Evolutionary conservation across 345 rosid species (phyloP).

Genomic region (Boechera divaricarpa): DNA sequence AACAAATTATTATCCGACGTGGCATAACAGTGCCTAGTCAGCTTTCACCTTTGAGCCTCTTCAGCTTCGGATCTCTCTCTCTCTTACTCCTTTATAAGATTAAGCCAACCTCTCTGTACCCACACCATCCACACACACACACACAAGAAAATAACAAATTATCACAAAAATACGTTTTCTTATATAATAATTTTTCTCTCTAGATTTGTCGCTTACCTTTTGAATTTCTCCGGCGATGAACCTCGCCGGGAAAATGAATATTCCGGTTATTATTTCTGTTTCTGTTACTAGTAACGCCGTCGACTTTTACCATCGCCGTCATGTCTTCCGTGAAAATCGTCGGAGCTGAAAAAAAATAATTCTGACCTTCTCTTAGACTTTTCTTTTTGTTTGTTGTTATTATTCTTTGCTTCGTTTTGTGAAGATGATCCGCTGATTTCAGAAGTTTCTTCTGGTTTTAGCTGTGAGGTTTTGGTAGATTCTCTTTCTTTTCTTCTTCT

Average conservation of each 20-base stretch:
- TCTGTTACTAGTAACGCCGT: conserved; percentile 53
- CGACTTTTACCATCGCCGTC: conserved; percentile 68
- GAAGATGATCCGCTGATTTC: conserved; percentile 43
- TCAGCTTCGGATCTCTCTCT: conserved; percentile 32
- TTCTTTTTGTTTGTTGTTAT: conserved; percentile 6
- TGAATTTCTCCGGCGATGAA: conserved; percentile 43
- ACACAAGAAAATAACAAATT: conserved; percentile 3
- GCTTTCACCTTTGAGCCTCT: conserved; percentile 31
- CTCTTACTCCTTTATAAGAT: conserved; percentile 48
- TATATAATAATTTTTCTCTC: not conserved
- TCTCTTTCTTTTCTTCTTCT: conserved; percentile 20
- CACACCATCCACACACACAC: conserved; percentile 42
- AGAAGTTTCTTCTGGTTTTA: conserved; percentile 42
- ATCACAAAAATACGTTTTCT: conserved; percentile 31
- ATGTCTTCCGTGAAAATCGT: conserved; percentile 68
- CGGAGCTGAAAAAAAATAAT: conserved; percentile 12
- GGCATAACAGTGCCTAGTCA: conserved; percentile 48
- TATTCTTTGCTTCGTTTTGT: conserved; percentile 50
- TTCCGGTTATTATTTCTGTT: conserved; percentile 44
- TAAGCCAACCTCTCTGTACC: conserved; percentile 36
- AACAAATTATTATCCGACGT: conserved; percentile 24
- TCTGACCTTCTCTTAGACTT: conserved; percentile 6
- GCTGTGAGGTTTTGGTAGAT: conserved; percentile 49
- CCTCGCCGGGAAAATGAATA: conserved; percentile 62
- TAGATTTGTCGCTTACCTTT: conserved; percentile 20